Evolutionary conservation across 108 stramenopile genomes (phyloP).

Genomic region (Nitzschia sp.): DNA sequence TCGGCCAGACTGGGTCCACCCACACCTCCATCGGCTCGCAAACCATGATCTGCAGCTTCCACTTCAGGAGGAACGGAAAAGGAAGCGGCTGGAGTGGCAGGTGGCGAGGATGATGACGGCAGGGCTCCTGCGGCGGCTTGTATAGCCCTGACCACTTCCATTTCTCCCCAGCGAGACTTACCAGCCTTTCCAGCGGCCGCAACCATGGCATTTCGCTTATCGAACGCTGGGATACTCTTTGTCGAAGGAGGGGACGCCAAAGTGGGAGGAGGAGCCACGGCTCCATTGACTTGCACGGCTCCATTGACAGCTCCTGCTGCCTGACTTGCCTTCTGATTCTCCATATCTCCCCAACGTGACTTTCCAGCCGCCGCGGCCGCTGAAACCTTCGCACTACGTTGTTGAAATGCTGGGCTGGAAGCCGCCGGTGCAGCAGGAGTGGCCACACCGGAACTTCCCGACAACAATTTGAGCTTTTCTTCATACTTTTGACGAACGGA

Average conservation of each 20-base stretch:
- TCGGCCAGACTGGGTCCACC: slow-evolving; percentile 54
- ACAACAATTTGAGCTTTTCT: slow-evolving; percentile 30
- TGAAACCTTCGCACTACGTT: slow-evolving; percentile 59
- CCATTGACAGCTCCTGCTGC: slow-evolving; percentile 3
- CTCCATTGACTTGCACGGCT: not conserved
- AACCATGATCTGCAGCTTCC: slow-evolving; percentile 57
- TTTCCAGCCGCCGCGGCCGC: slow-evolving; percentile 70
- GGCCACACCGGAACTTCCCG: not conserved
- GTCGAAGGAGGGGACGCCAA: not conserved
- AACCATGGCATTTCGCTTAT: slow-evolving; percentile 46
- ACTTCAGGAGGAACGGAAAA: slow-evolving; percentile 29
- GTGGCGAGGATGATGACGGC: not conserved
- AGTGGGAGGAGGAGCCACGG: not conserved
- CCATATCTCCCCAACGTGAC: slow-evolving; percentile 77
- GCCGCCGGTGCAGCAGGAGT: slow-evolving; percentile 12
- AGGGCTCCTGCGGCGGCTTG: slow-evolving; percentile 6
- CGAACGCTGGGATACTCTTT: not conserved
- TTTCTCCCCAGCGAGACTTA: slow-evolving; percentile 68
- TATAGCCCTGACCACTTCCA: slow-evolving; percentile 43
- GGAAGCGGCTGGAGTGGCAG: not conserved
- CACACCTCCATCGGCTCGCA: slow-evolving; percentile 59
- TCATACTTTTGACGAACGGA: slow-evolving; percentile 32
- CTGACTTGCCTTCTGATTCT: slow-evolving; percentile 33
- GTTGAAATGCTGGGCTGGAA: slow-evolving; percentile 26
- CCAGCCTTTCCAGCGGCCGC: slow-evolving; percentile 47